Evolutionary conservation across 768 basidiomycete genomes (phyloP).

Genomic region (Lentinula detonsa): DNA sequence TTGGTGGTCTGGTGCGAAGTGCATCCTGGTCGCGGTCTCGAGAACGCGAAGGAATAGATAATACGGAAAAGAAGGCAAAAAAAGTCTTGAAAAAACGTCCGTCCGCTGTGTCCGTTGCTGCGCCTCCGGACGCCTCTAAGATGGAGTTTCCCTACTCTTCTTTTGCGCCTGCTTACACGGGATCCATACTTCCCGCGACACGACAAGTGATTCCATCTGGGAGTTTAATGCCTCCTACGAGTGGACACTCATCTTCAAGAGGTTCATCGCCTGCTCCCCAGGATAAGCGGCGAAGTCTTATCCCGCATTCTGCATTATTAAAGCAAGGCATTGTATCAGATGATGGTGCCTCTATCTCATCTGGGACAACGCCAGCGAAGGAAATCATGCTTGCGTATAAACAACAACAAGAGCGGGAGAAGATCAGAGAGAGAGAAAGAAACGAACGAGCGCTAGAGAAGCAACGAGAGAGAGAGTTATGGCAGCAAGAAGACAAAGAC

Average conservation of each 20-base stretch:
- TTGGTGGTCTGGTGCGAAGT: not conserved
- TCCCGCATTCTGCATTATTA: not conserved
- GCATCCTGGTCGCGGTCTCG: constrained; percentile 1
- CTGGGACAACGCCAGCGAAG: constrained; percentile 1
- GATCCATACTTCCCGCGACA: not conserved
- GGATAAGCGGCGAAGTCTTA: constrained; percentile 1
- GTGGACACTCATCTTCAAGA: not conserved
- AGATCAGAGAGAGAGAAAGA: not conserved
- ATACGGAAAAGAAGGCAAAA: not conserved
- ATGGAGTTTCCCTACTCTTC: constrained; percentile 1
- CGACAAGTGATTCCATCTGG: not conserved
- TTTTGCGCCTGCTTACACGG: constrained; percentile 3
- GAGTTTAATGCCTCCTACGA: not conserved
- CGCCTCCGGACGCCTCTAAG: not conserved
- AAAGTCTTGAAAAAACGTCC: constrained; percentile 1
- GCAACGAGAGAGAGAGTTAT: not conserved
- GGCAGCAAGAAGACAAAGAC: not conserved
- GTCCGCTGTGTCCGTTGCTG: not conserved
- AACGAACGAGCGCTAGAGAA: constrained; percentile 3
- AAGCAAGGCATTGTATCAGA: not conserved
- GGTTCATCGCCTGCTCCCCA: not conserved
- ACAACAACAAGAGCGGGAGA: constrained; percentile 4
- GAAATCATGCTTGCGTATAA: constrained; percentile 6
- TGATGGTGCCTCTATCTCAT: not conserved
- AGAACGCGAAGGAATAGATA: not conserved